phyloP scores from a whole-genome alignment of 208 protist species.

The Trypanosoma lewisi region DNA sequence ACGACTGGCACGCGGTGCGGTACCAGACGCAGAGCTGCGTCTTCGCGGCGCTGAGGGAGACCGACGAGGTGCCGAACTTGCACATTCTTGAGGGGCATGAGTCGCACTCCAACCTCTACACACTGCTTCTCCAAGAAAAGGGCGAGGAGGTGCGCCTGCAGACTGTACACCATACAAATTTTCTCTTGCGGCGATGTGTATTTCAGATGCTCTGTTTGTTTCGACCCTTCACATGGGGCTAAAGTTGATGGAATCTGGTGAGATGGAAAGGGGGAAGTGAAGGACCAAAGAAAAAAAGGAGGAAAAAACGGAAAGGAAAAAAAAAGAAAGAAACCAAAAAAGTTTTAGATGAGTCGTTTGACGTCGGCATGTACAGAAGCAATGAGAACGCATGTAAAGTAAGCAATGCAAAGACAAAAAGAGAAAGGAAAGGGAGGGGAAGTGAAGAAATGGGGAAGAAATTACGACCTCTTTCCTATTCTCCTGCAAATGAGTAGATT shows the following conservation, averaged over 20 bases:
- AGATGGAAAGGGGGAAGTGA: background rate
- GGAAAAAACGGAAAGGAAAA: slow-evolving; percentile 2
- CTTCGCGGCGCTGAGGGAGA: slow-evolving; percentile 57
- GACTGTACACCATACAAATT: slow-evolving; percentile 70
- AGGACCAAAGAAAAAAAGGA: slow-evolving; percentile 6
- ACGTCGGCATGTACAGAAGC: too few relatives aligned
- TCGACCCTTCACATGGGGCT: slow-evolving; percentile 85
- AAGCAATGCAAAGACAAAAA: background rate
- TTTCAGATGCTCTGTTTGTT: slow-evolving; percentile 76
- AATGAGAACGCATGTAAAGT: background rate
- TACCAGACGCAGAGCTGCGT: slow-evolving; percentile 77
- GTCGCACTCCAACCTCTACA: slow-evolving; percentile 86
- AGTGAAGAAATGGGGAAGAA: too few relatives aligned
- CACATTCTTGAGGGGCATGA: slow-evolving; percentile 50
- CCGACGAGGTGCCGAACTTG: slow-evolving; percentile 47
- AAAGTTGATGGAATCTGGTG: slow-evolving; percentile 4
- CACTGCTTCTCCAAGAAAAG: slow-evolving; percentile 45
- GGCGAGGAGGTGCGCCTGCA: slow-evolving; percentile 54
- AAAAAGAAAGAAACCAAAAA: slow-evolving; percentile 5
- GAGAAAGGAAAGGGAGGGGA: too few relatives aligned
- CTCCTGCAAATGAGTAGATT: too few relatives aligned
- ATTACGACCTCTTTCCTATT: too few relatives aligned
- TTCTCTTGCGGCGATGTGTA: slow-evolving; percentile 80
- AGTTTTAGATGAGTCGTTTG: too few relatives aligned
- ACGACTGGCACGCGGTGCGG: slow-evolving; percentile 66